A percentile compares a stretch with the other conserved stretches of the same genome.
These are phyloP conservation scores for Pichia norvegensis DNA, from an alignment of 1,139 yeast genomes.

Conservation along the genomic window DNA sequence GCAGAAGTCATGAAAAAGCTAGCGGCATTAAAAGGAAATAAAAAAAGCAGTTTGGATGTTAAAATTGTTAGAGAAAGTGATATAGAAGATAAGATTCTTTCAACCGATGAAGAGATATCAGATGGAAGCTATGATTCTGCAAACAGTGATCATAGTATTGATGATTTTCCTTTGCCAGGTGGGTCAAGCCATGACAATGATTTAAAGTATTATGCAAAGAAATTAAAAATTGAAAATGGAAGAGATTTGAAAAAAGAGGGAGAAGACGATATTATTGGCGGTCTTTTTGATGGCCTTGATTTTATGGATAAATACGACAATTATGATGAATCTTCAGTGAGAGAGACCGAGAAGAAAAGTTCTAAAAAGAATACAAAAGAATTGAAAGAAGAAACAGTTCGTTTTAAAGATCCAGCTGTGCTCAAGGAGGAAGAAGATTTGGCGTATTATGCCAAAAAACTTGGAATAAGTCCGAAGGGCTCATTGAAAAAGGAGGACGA, in stretches of 20 bases:
- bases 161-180: no score
- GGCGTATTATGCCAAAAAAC: constrained; percentile 72
- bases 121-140: constrained; percentile 7
- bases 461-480: constrained; percentile 38
- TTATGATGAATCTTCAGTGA: background rate
- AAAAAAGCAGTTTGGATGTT: constrained; percentile 6
- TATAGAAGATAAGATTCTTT: constrained; percentile 15
- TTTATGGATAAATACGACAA: constrained; percentile 15
- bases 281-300: constrained; percentile 46
- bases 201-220: constrained; percentile 69
- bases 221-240: constrained; percentile 39
- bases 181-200: constrained; percentile 63
- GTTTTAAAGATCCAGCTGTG: background rate
- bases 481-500: constrained; percentile 21
- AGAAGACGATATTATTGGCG: constrained; percentile 28
- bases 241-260: constrained; percentile 19
- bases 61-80: constrained; percentile 22
- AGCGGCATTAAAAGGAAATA: constrained; percentile 13
- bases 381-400: background rate
- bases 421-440: constrained; percentile 69
- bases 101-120: constrained; percentile 1
- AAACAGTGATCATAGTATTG: background rate
- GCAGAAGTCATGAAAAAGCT: constrained; percentile 16
- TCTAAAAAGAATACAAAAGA: background rate
- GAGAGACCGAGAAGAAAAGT: constrained; percentile 1